These are phyloP conservation scores for Auriscalpium microsporum DNA, from an alignment of 768 basidiomycete species.

Conservation along the genomic window DNA sequence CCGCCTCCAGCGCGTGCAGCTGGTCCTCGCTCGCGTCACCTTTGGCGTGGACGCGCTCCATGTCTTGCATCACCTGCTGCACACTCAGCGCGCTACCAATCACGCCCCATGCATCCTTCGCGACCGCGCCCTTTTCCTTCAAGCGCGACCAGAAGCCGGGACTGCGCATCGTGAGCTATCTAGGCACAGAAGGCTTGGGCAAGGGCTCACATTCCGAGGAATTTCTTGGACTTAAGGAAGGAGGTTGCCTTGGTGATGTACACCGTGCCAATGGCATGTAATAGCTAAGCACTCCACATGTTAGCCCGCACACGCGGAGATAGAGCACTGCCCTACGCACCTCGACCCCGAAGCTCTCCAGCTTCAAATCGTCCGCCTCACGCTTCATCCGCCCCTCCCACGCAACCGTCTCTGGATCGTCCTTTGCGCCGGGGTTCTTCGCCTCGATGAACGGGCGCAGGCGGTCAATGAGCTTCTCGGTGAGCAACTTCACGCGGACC, in stretches of 20 bases:
- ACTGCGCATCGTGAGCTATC: conserved; percentile 25
- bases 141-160: conserved; percentile 89
- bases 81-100: conserved; percentile 88
- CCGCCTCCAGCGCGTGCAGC: conserved; percentile 78
- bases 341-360: conserved; percentile 97
- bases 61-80: conserved; percentile 76
- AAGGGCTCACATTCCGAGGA: conserved; percentile 72
- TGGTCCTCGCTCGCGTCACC: conserved; percentile 87
- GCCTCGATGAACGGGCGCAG: conserved; percentile 89
- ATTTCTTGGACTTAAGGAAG: conserved; percentile 85
- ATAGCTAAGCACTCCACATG: conserved; percentile 36
- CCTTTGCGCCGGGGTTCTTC: conserved; percentile 67
- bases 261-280: conserved; percentile 85
- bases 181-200: neutral
- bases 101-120: conserved; percentile 96
- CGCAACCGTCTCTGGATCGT: conserved; percentile 72
- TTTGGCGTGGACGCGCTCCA: conserved; percentile 83
- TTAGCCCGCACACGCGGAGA: neutral
- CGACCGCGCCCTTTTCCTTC: conserved; percentile 88
- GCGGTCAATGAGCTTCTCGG: conserved; percentile 74
- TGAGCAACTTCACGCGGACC: conserved; percentile 65
- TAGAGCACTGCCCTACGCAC: conserved; percentile 30
- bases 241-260: conserved; percentile 92
- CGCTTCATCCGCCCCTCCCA: conserved; percentile 71
- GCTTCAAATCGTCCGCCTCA: conserved; percentile 91